Conservation (phyloP, 768 basidiomycete species). For the Fistulinella prunicolor region DNA sequence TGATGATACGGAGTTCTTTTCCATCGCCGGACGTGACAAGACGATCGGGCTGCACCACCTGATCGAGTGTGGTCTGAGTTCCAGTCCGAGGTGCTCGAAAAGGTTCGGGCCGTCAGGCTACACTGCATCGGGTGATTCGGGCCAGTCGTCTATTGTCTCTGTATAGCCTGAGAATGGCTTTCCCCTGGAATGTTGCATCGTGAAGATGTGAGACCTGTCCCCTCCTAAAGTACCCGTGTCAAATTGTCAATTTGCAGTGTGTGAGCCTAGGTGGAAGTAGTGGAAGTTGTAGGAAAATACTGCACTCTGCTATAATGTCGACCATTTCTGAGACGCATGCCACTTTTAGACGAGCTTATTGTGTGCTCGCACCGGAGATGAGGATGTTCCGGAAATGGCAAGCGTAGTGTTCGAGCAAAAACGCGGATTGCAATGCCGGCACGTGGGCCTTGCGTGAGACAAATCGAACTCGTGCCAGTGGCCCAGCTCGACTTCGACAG, state of each 20-base stretch:
- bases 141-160: constrained; percentile 4
- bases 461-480: too few relatives aligned
- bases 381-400: constrained; percentile 22
- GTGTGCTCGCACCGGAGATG: background rate
- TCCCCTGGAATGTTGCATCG: constrained; percentile 1
- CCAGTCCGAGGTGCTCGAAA: background rate
- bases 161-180: background rate
- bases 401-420: constrained; percentile 15
- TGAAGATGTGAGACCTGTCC: background rate
- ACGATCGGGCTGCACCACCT: too few relatives aligned
- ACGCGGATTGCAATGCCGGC: background rate
- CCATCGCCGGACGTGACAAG: too few relatives aligned
- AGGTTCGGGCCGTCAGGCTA: background rate
- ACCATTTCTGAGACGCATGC: too few relatives aligned
- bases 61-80: too few relatives aligned
- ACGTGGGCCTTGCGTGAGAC: constrained; percentile 6
- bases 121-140: background rate
- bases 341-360: background rate
- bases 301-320: too few relatives aligned
- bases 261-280: background rate
- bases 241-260: background rate
- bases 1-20: too few relatives aligned
- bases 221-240: background rate
- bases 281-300: too few relatives aligned
- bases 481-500: too few relatives aligned